Percentiles rank a stretch among this genome's conserved stretches.
phyloP scores from a whole-genome alignment of 2,329 filamentous ascomycete species.

The Geosmithia putterillii region DNA sequence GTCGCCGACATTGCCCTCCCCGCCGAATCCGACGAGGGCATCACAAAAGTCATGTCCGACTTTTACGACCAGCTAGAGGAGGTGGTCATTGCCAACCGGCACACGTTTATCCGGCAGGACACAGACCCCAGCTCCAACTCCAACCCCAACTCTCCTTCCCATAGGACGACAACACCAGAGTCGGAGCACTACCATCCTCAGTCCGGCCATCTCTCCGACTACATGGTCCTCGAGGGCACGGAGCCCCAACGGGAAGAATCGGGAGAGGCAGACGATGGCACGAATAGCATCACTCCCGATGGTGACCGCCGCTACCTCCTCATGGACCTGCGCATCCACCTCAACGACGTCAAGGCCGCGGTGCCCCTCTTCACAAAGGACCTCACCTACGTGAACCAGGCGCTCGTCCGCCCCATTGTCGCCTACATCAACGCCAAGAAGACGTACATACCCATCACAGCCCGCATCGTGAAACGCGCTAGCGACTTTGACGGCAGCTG shows the following conservation, averaged over 20 bases:
- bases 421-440: conserved; percentile 95
- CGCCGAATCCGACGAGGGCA: conserved; percentile 72
- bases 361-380: conserved; percentile 88
- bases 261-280: too few species aligned
- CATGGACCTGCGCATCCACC: conserved; percentile 87
- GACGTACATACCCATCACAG: conserved; percentile 91
- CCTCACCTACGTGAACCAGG: conserved; percentile 91
- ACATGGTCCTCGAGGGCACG: conserved; percentile 7
- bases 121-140: background rate
- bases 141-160: background rate
- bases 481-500: conserved; percentile 90
- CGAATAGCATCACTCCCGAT: too few species aligned
- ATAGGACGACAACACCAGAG: conserved; percentile 4
- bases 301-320: conserved; percentile 65
- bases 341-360: conserved; percentile 87
- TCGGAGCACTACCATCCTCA: conserved; percentile 13
- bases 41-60: conserved; percentile 91
- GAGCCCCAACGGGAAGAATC: background rate
- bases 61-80: conserved; percentile 95
- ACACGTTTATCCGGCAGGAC: conserved; percentile 43
- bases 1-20: conserved; percentile 94
- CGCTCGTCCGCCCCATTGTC: conserved; percentile 87
- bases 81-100: conserved; percentile 69
- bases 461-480: conserved; percentile 80
- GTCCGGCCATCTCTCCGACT: conserved; percentile 20